Evolutionary conservation across 176 grass and related monocot genomes (phyloP), one percentile per base, ranked within the genome.

Genomic region (Elaeis guineensis): DNA sequence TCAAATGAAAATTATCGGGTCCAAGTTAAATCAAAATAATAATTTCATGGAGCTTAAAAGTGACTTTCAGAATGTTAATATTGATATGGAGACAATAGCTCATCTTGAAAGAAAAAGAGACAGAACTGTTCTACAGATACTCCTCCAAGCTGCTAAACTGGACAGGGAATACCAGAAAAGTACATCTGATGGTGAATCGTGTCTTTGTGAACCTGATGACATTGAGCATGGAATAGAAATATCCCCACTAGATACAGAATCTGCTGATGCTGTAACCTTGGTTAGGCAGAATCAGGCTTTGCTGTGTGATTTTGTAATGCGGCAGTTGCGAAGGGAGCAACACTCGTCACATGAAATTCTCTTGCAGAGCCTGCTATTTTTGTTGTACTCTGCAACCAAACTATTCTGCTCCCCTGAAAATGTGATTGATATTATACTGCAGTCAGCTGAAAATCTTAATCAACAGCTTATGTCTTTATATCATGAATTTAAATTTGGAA

Each of bases 231-330:
- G 75, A 65, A 75, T 90, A 74, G 65, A 96, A 71, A 82, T 96
- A 77, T 82, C 71, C 57, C 54, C 69, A 75, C 64, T 65, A 28
- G 86, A 83, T 57, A 67, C 66, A 58, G 57, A 85, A 19, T 79
- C 72, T 19, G 75, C 62, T 72, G 92, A 96, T 75, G 86, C 87
- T 61, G 69, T 96, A 75, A 96, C 92, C 74, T 81, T 96, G 69
- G 86, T 96, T n/a, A 79, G 92, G 76, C 84, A 85, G 78, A 90
- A 90, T 62, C 92, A 96, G 49, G 68, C 68, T 78, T 77, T 85
- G 75, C 75, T 96, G 57, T 87, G 75, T 62, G 71, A 67, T n/a
- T 96, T 96, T 53, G 76, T 96, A 62, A 57, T 80, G 50, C 82
- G 74, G 58, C 86, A 87, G 64, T 87, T 96, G 61, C 65, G 60